These are phyloP conservation scores for Calophaca sinica DNA, from an alignment of 306 rosid species.

Conservation along the genomic window DNA sequence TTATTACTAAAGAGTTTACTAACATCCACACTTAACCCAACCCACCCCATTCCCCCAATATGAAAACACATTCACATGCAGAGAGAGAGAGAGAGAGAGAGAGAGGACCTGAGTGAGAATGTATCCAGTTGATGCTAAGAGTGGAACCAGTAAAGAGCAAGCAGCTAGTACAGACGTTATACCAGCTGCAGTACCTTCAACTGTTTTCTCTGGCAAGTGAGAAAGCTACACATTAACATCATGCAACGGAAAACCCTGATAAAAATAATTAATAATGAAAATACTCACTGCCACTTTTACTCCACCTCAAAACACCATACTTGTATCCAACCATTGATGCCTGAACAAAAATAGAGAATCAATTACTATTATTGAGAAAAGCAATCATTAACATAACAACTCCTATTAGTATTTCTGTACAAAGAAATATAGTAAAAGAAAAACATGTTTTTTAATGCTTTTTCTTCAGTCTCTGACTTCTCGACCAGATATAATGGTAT, in stretches of 20 bases:
- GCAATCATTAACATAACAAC: constrained; percentile 4
- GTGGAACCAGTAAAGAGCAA: constrained; percentile 87
- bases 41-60: background rate
- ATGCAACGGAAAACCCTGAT: constrained; percentile 28
- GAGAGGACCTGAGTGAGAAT: constrained; percentile 78
- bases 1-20: background rate
- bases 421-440: constrained; percentile 14
- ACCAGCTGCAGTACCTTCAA: constrained; percentile 99
- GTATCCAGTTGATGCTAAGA: constrained; percentile 89
- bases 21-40: constrained; percentile 4
- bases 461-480: constrained; percentile 22
- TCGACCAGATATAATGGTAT: constrained; percentile 18
- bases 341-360: constrained; percentile 52
- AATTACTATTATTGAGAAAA: background rate
- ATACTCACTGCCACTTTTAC: constrained; percentile 94
- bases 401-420: constrained; percentile 10
- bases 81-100: constrained; percentile 34
- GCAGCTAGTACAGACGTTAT: constrained; percentile 92
- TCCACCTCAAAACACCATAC: constrained; percentile 94
- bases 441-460: constrained; percentile 7
- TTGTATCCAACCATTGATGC: constrained; percentile 98
- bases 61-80: too few species aligned
- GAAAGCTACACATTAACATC: constrained; percentile 41
- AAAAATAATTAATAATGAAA: constrained; percentile 35
- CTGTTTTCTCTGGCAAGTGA: constrained; percentile 81